Evolutionary conservation across 2,329 filamentous ascomycete species (phyloP), one percentile per base, ranked within the genome.

Genomic region (Colletotrichum neosansevieriae): DNA sequence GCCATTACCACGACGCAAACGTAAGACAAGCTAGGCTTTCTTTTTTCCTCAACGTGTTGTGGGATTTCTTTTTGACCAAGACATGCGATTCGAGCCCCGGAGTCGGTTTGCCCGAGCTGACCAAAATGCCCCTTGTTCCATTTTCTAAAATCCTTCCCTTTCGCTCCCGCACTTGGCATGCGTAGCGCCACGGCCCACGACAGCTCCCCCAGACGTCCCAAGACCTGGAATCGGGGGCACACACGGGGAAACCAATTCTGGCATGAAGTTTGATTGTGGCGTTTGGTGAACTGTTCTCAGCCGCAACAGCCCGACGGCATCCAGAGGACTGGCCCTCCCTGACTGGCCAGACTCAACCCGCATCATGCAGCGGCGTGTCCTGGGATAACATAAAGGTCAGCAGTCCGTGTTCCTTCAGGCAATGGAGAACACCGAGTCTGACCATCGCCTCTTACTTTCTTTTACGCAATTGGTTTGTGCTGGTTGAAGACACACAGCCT

Each of bases 251-350:
- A 51, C 58, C 34, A 50, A 60, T 32, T 42, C 58, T 42, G 58
- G 34, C 34, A 60, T 32, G 44, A 29, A 60, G 32, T 42, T 34
- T 32, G n/a, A 60, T 53, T 53, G 58, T 53, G 58, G 58, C 58
- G 3, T 47, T 32, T 15, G 34, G n/a, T 15, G 47, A 34, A 10
- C 5, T 29, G 58, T 42, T 53, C 19, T 53, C 47, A 45, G 58
- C 58, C 58, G 47, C 36, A 61, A 36, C 13, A 36, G 12, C 9
- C 54, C 24, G 21, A 11, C 44, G 49, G 58, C 47, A 61, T 61
- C 58, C 44, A 53, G 38, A 45, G 53, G 36, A 44, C 11, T 7
- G 49, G 51, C 47, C 15, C 36, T 21, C 47, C 15, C 36, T 21
- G 34, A 61, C 45, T 44, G n/a, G 47, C 49, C 24, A 42, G 49